Percentiles rank a stretch among this genome's conserved stretches.
phyloP scores from a whole-genome alignment of 306 rosid species.

The Citrullus amarus region DNA sequence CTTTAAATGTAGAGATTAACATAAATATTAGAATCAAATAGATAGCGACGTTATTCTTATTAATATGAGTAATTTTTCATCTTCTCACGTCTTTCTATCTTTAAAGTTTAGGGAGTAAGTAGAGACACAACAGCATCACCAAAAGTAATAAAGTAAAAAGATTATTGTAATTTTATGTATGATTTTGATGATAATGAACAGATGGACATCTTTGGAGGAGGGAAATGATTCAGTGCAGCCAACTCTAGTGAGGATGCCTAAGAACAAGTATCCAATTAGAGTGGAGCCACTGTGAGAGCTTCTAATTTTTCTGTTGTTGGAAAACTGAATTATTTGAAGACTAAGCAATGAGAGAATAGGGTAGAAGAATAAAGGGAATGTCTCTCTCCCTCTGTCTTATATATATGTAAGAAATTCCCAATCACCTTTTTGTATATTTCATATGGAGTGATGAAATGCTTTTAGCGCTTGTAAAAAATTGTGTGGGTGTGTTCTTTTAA shows the following conservation, averaged over 20 bases:
- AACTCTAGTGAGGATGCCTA: constrained; percentile 83
- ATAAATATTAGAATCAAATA: no score
- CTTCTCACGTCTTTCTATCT: no score
- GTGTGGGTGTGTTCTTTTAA: no score
- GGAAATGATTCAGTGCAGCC: constrained; percentile 63
- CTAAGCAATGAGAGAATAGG: neutral
- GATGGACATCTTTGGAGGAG: constrained; percentile 68
- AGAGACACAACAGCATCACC: no score
- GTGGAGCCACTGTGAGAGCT: constrained; percentile 27
- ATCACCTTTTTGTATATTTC: neutral
- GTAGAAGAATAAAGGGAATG: neutral
- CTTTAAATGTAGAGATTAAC: no score
- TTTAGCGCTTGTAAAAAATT: no score
- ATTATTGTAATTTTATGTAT: neutral
- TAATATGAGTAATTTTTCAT: no score
- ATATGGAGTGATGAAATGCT: neutral
- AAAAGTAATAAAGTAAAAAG: no score
- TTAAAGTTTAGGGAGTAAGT: neutral
- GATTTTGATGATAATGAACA: constrained; percentile 15
- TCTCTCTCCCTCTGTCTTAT: neutral
- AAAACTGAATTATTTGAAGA: neutral
- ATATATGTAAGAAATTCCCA: neutral
- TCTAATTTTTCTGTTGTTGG: neutral
- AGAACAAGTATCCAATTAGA: constrained; percentile 55
- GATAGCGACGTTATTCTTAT: no score